Evolutionary conservation across 495 filamentous ascomycete species (phyloP), one percentile per base, ranked within the genome.

Genomic region (Thozetella sp.): DNA sequence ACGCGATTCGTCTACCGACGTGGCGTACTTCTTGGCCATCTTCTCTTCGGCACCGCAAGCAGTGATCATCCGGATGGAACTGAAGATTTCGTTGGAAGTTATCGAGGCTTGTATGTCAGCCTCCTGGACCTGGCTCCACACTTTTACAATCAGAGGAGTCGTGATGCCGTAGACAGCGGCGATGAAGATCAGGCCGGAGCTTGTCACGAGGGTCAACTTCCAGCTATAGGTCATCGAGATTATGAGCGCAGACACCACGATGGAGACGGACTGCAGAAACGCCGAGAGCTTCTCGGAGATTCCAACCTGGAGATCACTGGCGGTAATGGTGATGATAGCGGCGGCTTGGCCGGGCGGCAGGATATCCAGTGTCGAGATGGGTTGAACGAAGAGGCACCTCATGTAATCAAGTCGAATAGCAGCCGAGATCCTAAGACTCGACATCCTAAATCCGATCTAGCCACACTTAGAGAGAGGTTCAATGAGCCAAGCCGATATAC

Each of bases 231-330:
- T 75, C 68, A 83, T 87, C 3, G 82, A 84, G 25, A 89, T 77
- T 34, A 82, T 64, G 22, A 85, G 72, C 0, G 85, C 81, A 0
- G 80, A 63, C 2, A 84, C 51, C 27, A 85, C 61, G 45, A 83
- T 75, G 0, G 85, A 71, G n/a, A 78, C 53, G 23, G 74, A 83
- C 65, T 88, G 84, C 22, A 88, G 68, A 11, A 85, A 72, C 13
- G 72, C 69, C 1, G 75, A 79, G 3, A 88, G 72, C 58, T 85
- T 86, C 59, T 89, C 86, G 0, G 88, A 89, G 40, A 92, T 85
- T 27, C 88, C 88, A 26, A 84, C 71, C 59, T 92, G 88, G 27
- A 92, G 72, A 0, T 80, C 77, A 60, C 89, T 90, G 25, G 86
- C 84, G 1, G 83, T 82, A 2, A 81, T 79, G 4, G 88, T 89